Conservation (phyloP, 805 yeast species). For the Candida hungchunana region DNA sequence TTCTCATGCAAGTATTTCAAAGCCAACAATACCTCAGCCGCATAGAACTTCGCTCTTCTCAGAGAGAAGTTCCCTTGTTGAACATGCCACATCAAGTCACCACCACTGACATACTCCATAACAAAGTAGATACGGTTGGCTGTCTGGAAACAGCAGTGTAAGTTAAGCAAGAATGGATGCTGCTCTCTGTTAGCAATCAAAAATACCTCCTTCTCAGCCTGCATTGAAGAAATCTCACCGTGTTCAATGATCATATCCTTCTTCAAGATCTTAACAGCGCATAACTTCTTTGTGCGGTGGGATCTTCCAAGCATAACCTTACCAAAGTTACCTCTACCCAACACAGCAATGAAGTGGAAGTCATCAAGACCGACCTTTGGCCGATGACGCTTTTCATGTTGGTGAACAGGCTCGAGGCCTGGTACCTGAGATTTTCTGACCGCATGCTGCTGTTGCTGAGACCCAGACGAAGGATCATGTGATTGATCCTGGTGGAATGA, state of each 20-base stretch:
- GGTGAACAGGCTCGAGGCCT: conserved; percentile 9
- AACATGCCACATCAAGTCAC: conserved; percentile 99
- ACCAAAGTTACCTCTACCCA: conserved; percentile 98
- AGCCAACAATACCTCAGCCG: conserved; percentile 92
- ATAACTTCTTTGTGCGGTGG: conserved; percentile 69
- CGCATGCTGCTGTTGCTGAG: neutral
- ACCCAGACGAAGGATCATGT: too few relatives aligned
- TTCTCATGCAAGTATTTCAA: conserved; percentile 91
- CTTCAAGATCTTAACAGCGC: conserved; percentile 95
- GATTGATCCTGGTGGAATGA: conserved; percentile 17
- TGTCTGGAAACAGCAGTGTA: conserved; percentile 95
- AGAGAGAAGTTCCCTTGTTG: conserved; percentile 88
- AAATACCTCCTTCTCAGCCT: conserved; percentile 92
- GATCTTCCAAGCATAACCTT: conserved; percentile 97
- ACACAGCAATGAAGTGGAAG: conserved; percentile 87
- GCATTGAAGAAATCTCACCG: conserved; percentile 93
- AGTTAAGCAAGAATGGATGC: conserved; percentile 89
- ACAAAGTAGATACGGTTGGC: conserved; percentile 96
- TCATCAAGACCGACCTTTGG: conserved; percentile 90
- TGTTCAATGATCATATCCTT: conserved; percentile 93
- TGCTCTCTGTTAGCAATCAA: conserved; percentile 74
- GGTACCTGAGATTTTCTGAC: conserved; percentile 7
- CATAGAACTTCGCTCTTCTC: conserved; percentile 92
- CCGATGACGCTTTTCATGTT: conserved; percentile 37
- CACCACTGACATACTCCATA: conserved; percentile 97